Evolutionary conservation across 768 basidiomycete species (phyloP).

Genomic region (Gymnopilus junonius): DNA sequence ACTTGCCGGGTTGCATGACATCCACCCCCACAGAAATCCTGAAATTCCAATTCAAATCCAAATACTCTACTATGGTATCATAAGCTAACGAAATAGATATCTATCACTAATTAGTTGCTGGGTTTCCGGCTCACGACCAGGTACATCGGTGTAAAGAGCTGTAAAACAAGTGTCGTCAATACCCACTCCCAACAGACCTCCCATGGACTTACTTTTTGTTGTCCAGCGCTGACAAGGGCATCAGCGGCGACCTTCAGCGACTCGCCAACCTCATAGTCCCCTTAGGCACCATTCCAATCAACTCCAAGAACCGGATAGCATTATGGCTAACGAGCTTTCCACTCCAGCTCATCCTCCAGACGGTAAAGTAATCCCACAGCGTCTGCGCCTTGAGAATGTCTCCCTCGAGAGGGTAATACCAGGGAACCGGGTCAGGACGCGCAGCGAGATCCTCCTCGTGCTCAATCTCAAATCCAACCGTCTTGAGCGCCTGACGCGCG

Average conservation of each 20-base stretch:
- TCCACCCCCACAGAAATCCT: constrained; percentile 18
- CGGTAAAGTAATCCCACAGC: constrained; percentile 85
- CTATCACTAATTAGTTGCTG: constrained; percentile 32
- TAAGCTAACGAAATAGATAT: constrained; percentile 10
- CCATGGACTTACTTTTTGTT: constrained; percentile 65
- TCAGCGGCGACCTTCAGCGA: constrained; percentile 82
- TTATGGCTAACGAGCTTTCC: constrained; percentile 87
- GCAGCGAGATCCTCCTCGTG: constrained; percentile 96
- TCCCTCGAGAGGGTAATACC: constrained; percentile 98
- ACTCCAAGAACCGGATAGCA: constrained; percentile 76
- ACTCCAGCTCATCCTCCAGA: constrained; percentile 89
- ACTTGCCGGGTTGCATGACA: constrained; percentile 37
- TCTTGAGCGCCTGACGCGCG: constrained; percentile 76
- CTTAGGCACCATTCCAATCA: constrained; percentile 82
- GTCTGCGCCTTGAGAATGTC: constrained; percentile 94
- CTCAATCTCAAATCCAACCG: constrained; percentile 85
- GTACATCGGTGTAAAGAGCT: constrained; percentile 92
- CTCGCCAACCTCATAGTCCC: constrained; percentile 93
- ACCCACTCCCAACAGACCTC: constrained; percentile 1
- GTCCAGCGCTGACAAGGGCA: constrained; percentile 82
- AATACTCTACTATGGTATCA: constrained; percentile 22
- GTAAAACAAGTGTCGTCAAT: constrained; percentile 18
- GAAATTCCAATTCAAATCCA: constrained; percentile 3
- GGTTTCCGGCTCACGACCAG: constrained; percentile 68
- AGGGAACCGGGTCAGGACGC: constrained; percentile 74